phyloP scores from a whole-genome alignment of 768 basidiomycete genomes.

The Mycena rosella region DNA sequence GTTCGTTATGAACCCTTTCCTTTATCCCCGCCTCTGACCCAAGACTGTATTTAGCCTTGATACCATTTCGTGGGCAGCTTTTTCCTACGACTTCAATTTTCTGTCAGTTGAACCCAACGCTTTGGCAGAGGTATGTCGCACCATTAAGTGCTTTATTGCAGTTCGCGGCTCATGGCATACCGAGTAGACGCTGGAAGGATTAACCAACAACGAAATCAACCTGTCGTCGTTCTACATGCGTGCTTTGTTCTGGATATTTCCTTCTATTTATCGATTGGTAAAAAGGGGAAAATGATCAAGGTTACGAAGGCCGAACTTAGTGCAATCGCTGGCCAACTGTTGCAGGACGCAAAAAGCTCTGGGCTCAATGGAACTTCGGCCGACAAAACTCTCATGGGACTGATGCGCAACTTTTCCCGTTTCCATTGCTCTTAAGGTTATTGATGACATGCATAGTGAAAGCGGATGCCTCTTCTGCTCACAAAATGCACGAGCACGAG shows the following conservation, averaged over 20 bases:
- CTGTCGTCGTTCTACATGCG: slow-evolving; percentile 73
- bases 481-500: slow-evolving; percentile 60
- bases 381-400: slow-evolving; percentile 63
- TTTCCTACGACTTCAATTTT: slow-evolving; percentile 72
- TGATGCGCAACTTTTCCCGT: slow-evolving; percentile 62
- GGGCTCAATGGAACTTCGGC: slow-evolving; percentile 48
- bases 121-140: slow-evolving; percentile 53
- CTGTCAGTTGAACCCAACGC: slow-evolving; percentile 62
- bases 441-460: slow-evolving; percentile 47
- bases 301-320: slow-evolving; percentile 67
- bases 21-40: not conserved
- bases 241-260: slow-evolving; percentile 72
- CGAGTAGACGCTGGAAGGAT: slow-evolving; percentile 59
- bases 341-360: slow-evolving; percentile 64
- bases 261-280: slow-evolving; percentile 67
- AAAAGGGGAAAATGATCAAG: slow-evolving; percentile 70
- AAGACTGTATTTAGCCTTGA: slow-evolving; percentile 58
- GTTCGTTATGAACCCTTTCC: slow-evolving; percentile 50
- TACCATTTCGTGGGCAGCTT: slow-evolving; percentile 71
- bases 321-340: slow-evolving; percentile 62
- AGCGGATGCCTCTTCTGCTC: slow-evolving; percentile 58
- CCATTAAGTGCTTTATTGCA: not conserved
- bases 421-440: not conserved
- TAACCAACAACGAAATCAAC: slow-evolving; percentile 71
- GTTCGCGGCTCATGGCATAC: not conserved